Percentiles rank a stretch among this genome's conserved stretches.
phyloP scores from a whole-genome alignment of 1,139 yeast genomes.

The Debaryomyces sp. region DNA sequence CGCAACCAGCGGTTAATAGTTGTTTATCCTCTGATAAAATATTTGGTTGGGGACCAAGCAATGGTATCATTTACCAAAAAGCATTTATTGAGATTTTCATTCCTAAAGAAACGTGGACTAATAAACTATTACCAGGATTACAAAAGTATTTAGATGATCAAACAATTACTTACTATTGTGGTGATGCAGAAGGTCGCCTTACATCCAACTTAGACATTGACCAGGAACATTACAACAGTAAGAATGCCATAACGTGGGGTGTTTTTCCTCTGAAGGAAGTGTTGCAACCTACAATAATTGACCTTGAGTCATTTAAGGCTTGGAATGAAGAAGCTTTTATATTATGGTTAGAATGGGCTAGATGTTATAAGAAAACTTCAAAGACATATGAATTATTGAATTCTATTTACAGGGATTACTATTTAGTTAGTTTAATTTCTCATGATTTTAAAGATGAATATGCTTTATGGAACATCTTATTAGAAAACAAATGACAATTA shows the following conservation, averaged over 20 bases:
- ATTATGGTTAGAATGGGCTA: conserved; percentile 91
- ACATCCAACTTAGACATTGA: conserved; percentile 56
- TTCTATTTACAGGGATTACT: conserved; percentile 61
- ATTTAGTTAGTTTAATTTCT: conserved; percentile 80
- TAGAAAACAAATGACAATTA: conserved; percentile 27
- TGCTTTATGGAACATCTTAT: conserved; percentile 75
- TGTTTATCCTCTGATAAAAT: conserved; percentile 77
- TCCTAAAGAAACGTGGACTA: conserved; percentile 79
- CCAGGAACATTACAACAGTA: conserved; percentile 31
- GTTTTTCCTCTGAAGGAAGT: conserved; percentile 87
- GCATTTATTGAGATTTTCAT: conserved; percentile 85
- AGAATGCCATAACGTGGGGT: conserved; percentile 94
- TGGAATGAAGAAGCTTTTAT: conserved; percentile 95
- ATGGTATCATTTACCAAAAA: conserved; percentile 90
- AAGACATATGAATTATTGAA: conserved; percentile 63
- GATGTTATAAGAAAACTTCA: conserved; percentile 64
- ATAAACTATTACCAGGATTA: conserved; percentile 53
- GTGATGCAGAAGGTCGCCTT: conserved; percentile 62
- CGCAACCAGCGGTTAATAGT: conserved; percentile 92
- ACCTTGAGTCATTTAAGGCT: conserved; percentile 83
- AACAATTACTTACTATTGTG: conserved; percentile 69
- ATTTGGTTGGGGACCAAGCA: conserved; percentile 96
- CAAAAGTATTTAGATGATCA: conserved; percentile 42
- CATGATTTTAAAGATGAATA: conserved; percentile 78
- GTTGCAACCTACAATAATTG: conserved; percentile 85